Conservation (phyloP, 2,329 filamentous ascomycete species). For the Microcyclosporella mali region DNA sequence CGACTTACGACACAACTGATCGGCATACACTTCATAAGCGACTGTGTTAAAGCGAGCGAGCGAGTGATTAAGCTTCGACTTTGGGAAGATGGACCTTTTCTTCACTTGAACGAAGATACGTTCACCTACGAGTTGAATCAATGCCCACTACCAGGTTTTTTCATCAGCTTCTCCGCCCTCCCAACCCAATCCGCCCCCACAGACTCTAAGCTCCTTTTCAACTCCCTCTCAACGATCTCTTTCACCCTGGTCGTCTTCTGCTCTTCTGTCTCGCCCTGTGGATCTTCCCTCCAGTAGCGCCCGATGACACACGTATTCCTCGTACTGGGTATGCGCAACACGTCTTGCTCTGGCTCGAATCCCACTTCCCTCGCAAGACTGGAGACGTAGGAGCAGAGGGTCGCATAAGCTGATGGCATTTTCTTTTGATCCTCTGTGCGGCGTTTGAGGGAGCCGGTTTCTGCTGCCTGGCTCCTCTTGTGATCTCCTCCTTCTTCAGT, state of each 20-base stretch:
- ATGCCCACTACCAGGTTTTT: conserved; percentile 41
- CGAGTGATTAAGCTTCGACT: no score
- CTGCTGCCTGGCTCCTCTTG: conserved; percentile 25
- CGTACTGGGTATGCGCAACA: conserved; percentile 86
- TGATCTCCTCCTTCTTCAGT: conserved; percentile 6
- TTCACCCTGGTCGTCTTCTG: conserved; percentile 34
- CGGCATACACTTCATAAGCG: no score
- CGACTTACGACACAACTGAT: no score
- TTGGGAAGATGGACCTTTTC: neutral
- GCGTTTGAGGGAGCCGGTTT: conserved; percentile 31
- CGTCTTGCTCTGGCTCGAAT: conserved; percentile 72
- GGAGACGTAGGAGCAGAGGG: conserved; percentile 72
- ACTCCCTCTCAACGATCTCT: conserved; percentile 55
- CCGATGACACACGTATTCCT: conserved; percentile 79
- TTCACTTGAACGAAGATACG: neutral
- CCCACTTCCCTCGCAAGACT: conserved; percentile 65
- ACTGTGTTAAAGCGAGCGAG: no score
- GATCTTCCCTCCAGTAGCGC: conserved; percentile 35
- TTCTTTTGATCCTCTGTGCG: conserved; percentile 27
- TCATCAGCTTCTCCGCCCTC: conserved; percentile 44
- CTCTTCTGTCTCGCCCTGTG: neutral
- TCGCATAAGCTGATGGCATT: conserved; percentile 68
- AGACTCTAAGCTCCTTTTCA: conserved; percentile 39
- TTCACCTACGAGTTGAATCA: conserved; percentile 19
- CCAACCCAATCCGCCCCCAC: conserved; percentile 48